Conservation (phyloP, 176 grass and related monocot genomes). For the Neostapfia colusana region DNA sequence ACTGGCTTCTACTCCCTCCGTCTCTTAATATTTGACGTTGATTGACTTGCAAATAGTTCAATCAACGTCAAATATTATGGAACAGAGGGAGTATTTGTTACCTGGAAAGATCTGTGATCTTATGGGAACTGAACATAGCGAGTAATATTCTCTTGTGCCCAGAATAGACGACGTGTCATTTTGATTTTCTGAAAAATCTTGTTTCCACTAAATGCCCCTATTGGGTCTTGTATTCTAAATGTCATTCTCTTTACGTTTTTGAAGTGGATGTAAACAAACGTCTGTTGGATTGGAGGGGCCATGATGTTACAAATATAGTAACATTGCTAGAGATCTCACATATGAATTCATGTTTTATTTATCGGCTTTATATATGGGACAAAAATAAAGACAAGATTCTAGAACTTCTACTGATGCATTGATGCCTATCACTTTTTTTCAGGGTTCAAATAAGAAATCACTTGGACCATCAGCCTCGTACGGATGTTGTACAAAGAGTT, state of each 20-base stretch:
- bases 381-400: neutral
- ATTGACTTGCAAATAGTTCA: too few species aligned
- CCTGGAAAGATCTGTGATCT: neutral
- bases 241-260: too few species aligned
- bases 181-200: neutral
- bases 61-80: too few species aligned
- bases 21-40: too few species aligned
- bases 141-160: neutral
- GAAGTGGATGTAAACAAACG: neutral
- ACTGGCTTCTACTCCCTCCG: too few species aligned
- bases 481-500: slow-evolving; percentile 51
- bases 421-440: slow-evolving; percentile 1
- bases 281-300: neutral
- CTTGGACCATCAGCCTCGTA: slow-evolving; percentile 35
- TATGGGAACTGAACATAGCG: neutral
- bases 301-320: neutral
- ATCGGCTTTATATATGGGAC: neutral
- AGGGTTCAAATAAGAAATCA: slow-evolving; percentile 48
- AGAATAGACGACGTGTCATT: neutral
- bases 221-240: neutral
- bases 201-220: neutral
- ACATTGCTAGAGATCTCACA: neutral
- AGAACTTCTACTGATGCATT: slow-evolving; percentile 3
- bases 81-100: too few species aligned
- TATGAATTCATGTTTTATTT: neutral